Evolutionary conservation across 1,284 basidiomycete species (phyloP).

Genomic region (Cryptococcus floricola): DNA sequence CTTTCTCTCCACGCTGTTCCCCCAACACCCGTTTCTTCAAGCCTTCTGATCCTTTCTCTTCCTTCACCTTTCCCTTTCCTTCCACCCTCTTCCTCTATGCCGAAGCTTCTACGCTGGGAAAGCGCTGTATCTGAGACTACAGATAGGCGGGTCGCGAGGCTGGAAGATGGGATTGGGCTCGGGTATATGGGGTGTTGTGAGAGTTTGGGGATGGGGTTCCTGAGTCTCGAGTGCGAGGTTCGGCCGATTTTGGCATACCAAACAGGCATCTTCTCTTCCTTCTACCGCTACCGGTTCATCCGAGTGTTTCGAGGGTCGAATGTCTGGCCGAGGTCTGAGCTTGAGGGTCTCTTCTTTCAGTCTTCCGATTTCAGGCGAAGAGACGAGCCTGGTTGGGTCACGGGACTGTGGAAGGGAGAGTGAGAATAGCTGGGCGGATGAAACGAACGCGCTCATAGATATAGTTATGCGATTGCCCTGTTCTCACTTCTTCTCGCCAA

Average conservation of each 20-base stretch:
- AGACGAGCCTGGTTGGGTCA: conserved; percentile 32
- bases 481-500: background rate
- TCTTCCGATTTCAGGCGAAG: conserved; percentile 32
- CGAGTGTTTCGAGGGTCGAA: background rate
- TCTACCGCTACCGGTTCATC: background rate
- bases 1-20: background rate
- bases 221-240: background rate
- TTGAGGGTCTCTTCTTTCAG: background rate
- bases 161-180: background rate
- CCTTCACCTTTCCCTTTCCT: background rate
- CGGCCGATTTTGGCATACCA: background rate
- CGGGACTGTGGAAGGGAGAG: conserved; percentile 1
- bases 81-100: background rate
- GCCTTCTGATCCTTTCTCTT: background rate
- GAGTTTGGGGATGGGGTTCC: background rate
- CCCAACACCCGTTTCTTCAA: too few species aligned
- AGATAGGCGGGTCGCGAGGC: conserved; percentile 1
- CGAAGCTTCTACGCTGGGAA: conserved; percentile 10
- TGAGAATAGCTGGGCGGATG: background rate
- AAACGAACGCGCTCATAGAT: conserved; percentile 37
- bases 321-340: background rate
- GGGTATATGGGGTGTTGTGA: conserved; percentile 1
- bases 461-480: conserved; percentile 48
- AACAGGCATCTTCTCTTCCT: background rate
- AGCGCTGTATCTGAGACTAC: conserved; percentile 25